A percentile compares a stretch with the other conserved stretches of the same genome.
Evolutionary conservation across 345 rosid genomes (phyloP).

Genomic region (Leavenworthia alabamica): DNA sequence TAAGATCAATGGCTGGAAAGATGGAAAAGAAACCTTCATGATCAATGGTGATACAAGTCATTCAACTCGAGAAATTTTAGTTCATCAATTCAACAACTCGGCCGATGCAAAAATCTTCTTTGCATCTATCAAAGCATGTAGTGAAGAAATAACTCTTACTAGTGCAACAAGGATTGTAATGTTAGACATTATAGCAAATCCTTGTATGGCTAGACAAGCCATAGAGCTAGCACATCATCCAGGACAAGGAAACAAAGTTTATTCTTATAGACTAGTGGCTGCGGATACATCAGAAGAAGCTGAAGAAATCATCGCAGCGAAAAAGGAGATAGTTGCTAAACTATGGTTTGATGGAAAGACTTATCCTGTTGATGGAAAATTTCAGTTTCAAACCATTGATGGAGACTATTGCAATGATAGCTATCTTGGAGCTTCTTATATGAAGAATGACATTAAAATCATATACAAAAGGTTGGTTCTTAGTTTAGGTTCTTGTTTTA

Average conservation of each 20-base stretch:
- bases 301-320: not conserved
- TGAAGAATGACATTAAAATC: not conserved
- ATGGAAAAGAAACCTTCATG: slow-evolving; percentile 45
- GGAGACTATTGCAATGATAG: not conserved
- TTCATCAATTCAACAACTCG: slow-evolving; percentile 53
- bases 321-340: not conserved
- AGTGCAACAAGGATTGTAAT: slow-evolving; percentile 64
- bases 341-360: slow-evolving; percentile 1
- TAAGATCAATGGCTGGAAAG: slow-evolving; percentile 45
- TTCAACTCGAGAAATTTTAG: slow-evolving; percentile 43
- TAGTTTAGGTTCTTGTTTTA: not conserved
- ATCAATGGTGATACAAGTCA: slow-evolving; percentile 46
- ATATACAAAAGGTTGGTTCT: not conserved
- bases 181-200: slow-evolving; percentile 49
- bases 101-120: slow-evolving; percentile 54
- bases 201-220: slow-evolving; percentile 64
- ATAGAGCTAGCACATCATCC: slow-evolving; percentile 57
- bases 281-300: slow-evolving; percentile 44
- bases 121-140: slow-evolving; percentile 69
- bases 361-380: not conserved
- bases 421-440: not conserved
- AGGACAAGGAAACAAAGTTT: slow-evolving; percentile 56
- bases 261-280: slow-evolving; percentile 48
- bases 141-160: slow-evolving; percentile 56
- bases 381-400: not conserved